Conservation (phyloP, 306 rosid genomes). For the Styphnolobium japonicum region DNA sequence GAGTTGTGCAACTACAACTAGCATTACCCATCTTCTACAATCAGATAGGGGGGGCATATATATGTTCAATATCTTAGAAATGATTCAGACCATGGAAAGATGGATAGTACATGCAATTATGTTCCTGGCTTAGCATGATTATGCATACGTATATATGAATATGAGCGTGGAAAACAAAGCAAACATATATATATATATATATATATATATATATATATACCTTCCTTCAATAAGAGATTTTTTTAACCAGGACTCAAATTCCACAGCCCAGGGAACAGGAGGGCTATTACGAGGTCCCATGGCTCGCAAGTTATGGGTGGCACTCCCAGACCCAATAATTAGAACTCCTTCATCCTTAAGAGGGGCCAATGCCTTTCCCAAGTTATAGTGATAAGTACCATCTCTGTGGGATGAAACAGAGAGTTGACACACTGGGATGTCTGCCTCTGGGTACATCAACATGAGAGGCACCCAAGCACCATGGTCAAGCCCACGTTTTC, state of each 20-base stretch:
- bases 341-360: conserved; percentile 65
- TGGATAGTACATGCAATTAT: not conserved
- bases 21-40: not conserved
- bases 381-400: conserved; percentile 40
- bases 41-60: not conserved
- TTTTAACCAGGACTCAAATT: conserved; percentile 38
- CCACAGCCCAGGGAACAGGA: conserved; percentile 49
- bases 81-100: not conserved
- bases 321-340: conserved; percentile 59
- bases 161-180: not conserved
- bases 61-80: not conserved
- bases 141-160: not conserved
- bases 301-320: conserved; percentile 55
- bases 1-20: not conserved
- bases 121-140: not conserved
- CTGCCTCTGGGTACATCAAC: conserved; percentile 62
- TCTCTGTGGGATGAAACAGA: conserved; percentile 45
- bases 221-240: conserved; percentile 48
- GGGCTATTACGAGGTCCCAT: not conserved
- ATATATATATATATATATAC: no score
- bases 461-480: conserved; percentile 65
- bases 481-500: conserved; percentile 54
- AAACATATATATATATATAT: no score
- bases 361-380: conserved; percentile 67
- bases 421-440: conserved; percentile 59